Percentiles rank a stretch among this genome's conserved stretches.
These are phyloP conservation scores for Capsella rubella DNA, from an alignment of 441 rosid genomes.

Conservation along the genomic window DNA sequence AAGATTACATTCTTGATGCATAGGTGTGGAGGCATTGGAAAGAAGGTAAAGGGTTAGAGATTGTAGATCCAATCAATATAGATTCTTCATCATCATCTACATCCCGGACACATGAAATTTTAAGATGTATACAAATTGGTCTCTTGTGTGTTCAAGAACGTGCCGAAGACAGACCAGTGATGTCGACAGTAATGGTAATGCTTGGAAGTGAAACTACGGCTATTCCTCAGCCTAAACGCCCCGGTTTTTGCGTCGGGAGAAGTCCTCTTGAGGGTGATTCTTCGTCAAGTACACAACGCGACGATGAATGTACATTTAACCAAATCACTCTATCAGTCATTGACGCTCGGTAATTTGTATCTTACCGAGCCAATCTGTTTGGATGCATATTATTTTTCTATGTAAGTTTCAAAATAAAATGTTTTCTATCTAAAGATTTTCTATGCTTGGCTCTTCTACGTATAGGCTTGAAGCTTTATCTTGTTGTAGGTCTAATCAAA, in stretches of 20 bases:
- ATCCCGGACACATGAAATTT: neutral
- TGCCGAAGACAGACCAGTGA: constrained; percentile 53
- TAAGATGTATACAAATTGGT: constrained; percentile 47
- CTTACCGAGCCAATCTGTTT: neutral
- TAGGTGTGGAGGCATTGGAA: constrained; percentile 1
- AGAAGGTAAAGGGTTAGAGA: constrained; percentile 12
- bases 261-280: neutral
- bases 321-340: neutral
- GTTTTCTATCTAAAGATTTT: too few relatives aligned
- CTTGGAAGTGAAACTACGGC: constrained; percentile 39
- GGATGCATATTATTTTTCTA: too few relatives aligned
- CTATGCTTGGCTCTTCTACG: too few relatives aligned
- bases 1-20: neutral
- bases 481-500: too few relatives aligned
- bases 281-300: neutral
- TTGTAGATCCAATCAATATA: constrained; percentile 10
- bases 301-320: neutral
- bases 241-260: neutral
- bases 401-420: too few relatives aligned
- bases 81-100: neutral
- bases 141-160: constrained; percentile 51
- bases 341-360: neutral
- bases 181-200: constrained; percentile 49
- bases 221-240: neutral
- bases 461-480: too few relatives aligned